phyloP scores from a whole-genome alignment of 2,329 filamentous ascomycete genomes.

The Curvularia sp. region DNA sequence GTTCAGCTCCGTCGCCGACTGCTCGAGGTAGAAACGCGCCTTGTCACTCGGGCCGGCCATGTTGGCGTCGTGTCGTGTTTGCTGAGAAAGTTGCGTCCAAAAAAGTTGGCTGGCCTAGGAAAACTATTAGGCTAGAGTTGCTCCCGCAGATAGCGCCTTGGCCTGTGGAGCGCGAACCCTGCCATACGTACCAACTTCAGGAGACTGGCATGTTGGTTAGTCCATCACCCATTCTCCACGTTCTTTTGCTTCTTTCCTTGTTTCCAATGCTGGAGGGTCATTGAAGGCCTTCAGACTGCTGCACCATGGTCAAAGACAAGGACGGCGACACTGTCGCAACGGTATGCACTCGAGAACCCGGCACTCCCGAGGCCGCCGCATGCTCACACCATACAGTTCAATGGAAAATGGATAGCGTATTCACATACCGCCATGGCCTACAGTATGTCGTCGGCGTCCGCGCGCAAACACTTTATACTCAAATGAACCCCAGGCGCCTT shows the following conservation, averaged over 20 bases:
- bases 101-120: slow-evolving; percentile 30
- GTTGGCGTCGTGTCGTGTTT: slow-evolving; percentile 27
- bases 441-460: slow-evolving; percentile 55
- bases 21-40: slow-evolving; percentile 92
- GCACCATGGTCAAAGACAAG: slow-evolving; percentile 66
- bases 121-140: slow-evolving; percentile 28
- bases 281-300: slow-evolving; percentile 12
- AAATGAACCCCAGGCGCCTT: slow-evolving; percentile 70
- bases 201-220: slow-evolving; percentile 33
- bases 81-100: slow-evolving; percentile 21
- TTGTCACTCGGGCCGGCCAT: slow-evolving; percentile 92
- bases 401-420: slow-evolving; percentile 90
- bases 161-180: slow-evolving; percentile 32
- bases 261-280: slow-evolving; percentile 26
- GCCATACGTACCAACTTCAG: slow-evolving; percentile 35
- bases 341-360: slow-evolving; percentile 52
- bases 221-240: slow-evolving; percentile 30
- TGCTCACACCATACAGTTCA: slow-evolving; percentile 63
- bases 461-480: slow-evolving; percentile 13
- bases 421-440: slow-evolving; percentile 85
- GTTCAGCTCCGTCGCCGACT: slow-evolving; percentile 87
- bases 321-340: slow-evolving; percentile 68
- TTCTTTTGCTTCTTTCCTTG: slow-evolving; percentile 39
- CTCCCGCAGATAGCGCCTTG: slow-evolving; percentile 32
- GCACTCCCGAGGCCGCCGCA: slow-evolving; percentile 31